Evolutionary conservation across 768 basidiomycete genomes (phyloP), one percentile per base, ranked within the genome.

Genomic region (Amanita inopinata): DNA sequence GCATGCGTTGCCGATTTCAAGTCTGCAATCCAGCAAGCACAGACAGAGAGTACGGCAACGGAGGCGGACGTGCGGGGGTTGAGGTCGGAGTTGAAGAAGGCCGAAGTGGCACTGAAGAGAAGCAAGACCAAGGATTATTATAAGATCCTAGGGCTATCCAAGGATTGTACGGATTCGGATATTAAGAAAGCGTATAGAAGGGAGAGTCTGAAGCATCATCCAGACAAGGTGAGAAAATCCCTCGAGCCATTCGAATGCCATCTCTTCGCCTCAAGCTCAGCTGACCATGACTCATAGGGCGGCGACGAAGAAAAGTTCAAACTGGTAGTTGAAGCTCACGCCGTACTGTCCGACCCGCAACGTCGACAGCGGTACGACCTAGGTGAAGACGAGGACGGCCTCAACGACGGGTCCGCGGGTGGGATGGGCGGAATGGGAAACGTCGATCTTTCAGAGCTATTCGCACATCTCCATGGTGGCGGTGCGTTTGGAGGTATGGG

Each of bases 281-380:
- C 35, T 15, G 24, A 19, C 22, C 12, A 11, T 39, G 17, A 43
- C 27, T 5, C 15, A 20, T 38, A 88, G 80, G 91, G 93, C 19
- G 93, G 93, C 20, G 88, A 91, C 56, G 92, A 94, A 53, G 94
- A 96, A 56, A 85, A 88, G 52, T 98, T 98, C 76, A 96, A 97
- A 61, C 71, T 90, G 15, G 80, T 89, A 22, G 77, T 69, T 0
- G 90, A 91, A 60, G 86, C 88, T 2, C 71, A 92, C 48, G 73
- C 77, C 5, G 82, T 92, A 3, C 76, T 92, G 2, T 88, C 85
- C 0, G 90, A 92, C 51, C 72, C 86, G 1, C 66, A 64, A 8
- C 67, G 80, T 33, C 71, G 87, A 31, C 70, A 80, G 51, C 74
- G 87, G 30, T 90, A 90, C 51, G 87, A 90, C 57, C 54, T 76